These are phyloP conservation scores for Helianthus tuberosus DNA, from an alignment of 129 eudicot species.

Conservation along the genomic window DNA sequence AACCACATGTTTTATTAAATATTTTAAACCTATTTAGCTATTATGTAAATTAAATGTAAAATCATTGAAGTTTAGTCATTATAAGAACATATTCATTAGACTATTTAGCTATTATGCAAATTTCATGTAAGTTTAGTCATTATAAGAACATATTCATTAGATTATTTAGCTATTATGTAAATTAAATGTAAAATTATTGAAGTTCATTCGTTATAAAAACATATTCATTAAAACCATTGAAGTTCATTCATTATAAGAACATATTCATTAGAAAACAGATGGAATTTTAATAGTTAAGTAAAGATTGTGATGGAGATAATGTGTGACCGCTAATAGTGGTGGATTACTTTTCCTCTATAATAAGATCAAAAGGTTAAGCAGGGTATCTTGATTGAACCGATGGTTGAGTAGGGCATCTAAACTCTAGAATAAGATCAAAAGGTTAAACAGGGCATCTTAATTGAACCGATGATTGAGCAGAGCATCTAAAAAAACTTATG, in stretches of 20 bases:
- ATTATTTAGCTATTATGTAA: no score
- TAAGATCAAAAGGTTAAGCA: neutral
- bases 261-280: slow-evolving; percentile 25
- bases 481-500: neutral
- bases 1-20: no score
- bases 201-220: no score
- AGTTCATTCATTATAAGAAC: neutral
- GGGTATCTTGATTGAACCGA: neutral
- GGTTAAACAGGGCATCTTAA: slow-evolving; percentile 4
- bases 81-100: no score
- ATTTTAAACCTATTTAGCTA: no score
- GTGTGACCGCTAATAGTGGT: slow-evolving; percentile 15
- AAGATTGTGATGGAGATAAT: slow-evolving; percentile 10
- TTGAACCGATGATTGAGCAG: neutral
- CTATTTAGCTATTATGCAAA: no score
- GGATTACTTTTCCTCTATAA: slow-evolving; percentile 10
- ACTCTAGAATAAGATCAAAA: neutral
- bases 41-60: no score
- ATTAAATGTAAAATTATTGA: no score
- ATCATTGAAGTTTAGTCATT: no score
- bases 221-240: no score
- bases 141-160: no score
- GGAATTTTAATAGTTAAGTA: neutral
- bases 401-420: slow-evolving; percentile 1
- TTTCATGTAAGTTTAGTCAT: no score